These are phyloP conservation scores for Polytrichum formosum DNA, from an alignment of 225 moss, liverwort and hornwort species.

Conservation along the genomic window DNA sequence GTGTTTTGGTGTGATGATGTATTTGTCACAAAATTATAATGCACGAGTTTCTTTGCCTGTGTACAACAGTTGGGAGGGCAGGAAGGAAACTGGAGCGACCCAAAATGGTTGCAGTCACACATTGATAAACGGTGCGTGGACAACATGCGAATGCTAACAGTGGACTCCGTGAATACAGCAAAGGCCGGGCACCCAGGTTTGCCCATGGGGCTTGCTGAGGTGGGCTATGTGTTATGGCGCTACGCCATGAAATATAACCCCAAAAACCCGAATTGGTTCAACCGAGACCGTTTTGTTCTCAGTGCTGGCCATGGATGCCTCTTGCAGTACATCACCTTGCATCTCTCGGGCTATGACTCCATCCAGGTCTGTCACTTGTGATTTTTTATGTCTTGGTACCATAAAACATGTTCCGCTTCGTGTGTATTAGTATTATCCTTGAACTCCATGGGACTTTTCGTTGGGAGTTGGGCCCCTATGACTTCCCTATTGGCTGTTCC, in stretches of 20 bases:
- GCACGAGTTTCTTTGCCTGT: no score
- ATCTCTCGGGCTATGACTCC: slow-evolving; percentile 70
- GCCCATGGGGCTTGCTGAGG: slow-evolving; percentile 77
- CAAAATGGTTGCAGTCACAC: slow-evolving; percentile 47
- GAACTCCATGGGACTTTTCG: no score
- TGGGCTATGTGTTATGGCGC: slow-evolving; percentile 70
- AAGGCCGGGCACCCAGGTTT: slow-evolving; percentile 83
- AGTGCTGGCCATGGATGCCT: slow-evolving; percentile 87
- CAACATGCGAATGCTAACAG: slow-evolving; percentile 72
- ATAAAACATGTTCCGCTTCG: no score
- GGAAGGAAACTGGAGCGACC: slow-evolving; percentile 47
- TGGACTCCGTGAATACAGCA: slow-evolving; percentile 75
- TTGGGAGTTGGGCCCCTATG: no score
- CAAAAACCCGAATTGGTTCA: slow-evolving; percentile 68
- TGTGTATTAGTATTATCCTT: no score
- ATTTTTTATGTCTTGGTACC: no score
- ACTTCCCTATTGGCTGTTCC: no score
- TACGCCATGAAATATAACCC: slow-evolving; percentile 76
- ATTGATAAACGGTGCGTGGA: slow-evolving; percentile 70
- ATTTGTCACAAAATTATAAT: no score
- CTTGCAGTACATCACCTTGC: slow-evolving; percentile 72
- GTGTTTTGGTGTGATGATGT: no score
- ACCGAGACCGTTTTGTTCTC: slow-evolving; percentile 79
- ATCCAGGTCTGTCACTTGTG: slow-evolving; percentile 26
- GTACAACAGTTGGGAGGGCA: slow-evolving; percentile 30